These are phyloP conservation scores for Hirschioporus abietinus DNA, from an alignment of 768 basidiomycete species.

Conservation along the genomic window DNA sequence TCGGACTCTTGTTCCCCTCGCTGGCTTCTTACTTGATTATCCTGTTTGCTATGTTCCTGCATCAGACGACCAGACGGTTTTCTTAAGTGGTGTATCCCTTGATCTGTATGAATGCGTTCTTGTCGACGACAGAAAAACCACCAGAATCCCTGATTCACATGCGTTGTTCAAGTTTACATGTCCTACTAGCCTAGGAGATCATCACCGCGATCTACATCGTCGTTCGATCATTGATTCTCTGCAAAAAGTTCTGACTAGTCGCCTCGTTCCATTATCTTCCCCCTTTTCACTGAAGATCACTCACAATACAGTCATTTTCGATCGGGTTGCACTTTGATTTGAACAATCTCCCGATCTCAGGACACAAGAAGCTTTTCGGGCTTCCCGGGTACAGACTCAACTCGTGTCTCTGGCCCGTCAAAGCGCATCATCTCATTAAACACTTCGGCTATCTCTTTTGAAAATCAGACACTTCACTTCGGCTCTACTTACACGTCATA, in stretches of 20 bases:
- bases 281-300: conserved; percentile 22
- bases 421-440: too few relatives aligned
- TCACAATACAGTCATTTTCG: conserved; percentile 33
- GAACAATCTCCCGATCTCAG: conserved; percentile 1
- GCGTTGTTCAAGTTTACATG: conserved; percentile 54
- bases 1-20: conserved; percentile 41
- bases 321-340: conserved; percentile 43
- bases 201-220: conserved; percentile 15
- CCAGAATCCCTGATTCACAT: conserved; percentile 20
- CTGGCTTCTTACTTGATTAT: conserved; percentile 58
- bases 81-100: conserved; percentile 41
- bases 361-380: not conserved
- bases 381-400: too few relatives aligned
- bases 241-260: conserved; percentile 26
- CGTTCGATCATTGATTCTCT: conserved; percentile 27
- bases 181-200: conserved; percentile 28
- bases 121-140: conserved; percentile 7
- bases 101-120: conserved; percentile 46
- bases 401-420: too few relatives aligned
- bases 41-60: conserved; percentile 49
- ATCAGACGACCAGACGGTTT: conserved; percentile 24
- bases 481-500: not conserved
- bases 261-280: conserved; percentile 23
- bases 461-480: not conserved
- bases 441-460: not conserved